These are phyloP conservation scores for Lodderomyces parapsilosis DNA, from an alignment of 1,139 yeast species.

Conservation along the genomic window DNA sequence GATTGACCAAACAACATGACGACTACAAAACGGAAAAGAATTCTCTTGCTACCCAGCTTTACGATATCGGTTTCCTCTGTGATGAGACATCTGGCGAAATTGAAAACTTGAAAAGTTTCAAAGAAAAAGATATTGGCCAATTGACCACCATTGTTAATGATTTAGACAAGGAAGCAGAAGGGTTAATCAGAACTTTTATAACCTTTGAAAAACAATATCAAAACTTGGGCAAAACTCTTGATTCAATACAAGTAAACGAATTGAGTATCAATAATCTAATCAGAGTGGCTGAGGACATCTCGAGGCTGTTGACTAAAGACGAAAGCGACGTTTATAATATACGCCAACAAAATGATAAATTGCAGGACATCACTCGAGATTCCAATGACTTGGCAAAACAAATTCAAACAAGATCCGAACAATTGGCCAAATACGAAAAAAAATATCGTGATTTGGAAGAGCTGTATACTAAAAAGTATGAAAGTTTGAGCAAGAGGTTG, in stretches of 20 bases:
- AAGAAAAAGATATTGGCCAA: conserved; percentile 61
- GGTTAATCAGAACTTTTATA: conserved; percentile 39
- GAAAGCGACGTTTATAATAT: conserved; percentile 42
- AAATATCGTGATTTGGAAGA: conserved; percentile 50
- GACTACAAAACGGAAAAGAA: conserved; percentile 65
- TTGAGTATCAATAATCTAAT: conserved; percentile 53
- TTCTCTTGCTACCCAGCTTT: conserved; percentile 52
- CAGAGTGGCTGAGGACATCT: conserved; percentile 57
- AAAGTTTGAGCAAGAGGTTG: conserved; percentile 45
- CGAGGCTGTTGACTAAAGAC: conserved; percentile 48
- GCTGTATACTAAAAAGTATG: conserved; percentile 48
- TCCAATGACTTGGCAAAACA: conserved; percentile 51
- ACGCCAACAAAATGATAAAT: conserved; percentile 43
- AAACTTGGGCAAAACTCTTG: conserved; percentile 55
- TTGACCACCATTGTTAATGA: conserved; percentile 57
- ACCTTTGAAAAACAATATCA: conserved; percentile 49
- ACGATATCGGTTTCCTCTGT: conserved; percentile 53
- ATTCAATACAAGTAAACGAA: conserved; percentile 57
- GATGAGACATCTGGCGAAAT: conserved; percentile 56
- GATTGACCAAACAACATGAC: conserved; percentile 62
- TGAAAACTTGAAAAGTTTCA: conserved; percentile 61
- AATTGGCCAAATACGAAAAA: conserved; percentile 52
- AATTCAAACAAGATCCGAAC: conserved; percentile 50
- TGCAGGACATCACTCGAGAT: conserved; percentile 45
- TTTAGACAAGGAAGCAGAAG: conserved; percentile 47